These are phyloP conservation scores for Dryas alaskensis DNA, from an alignment of 306 rosid genomes.

Conservation along the genomic window DNA sequence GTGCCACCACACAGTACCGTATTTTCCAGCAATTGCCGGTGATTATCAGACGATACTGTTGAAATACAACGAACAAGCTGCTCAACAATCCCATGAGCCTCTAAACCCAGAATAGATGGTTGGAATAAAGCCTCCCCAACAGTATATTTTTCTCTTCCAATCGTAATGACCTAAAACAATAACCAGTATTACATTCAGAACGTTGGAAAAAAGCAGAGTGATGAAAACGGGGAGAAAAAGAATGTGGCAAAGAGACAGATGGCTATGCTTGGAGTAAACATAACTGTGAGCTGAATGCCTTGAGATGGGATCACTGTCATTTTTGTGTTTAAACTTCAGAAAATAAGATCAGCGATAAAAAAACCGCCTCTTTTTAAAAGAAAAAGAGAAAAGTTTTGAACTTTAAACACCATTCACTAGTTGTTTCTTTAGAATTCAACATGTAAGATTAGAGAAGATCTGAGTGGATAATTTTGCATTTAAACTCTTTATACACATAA, in stretches of 20 bases:
- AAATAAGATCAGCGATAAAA: too few relatives aligned
- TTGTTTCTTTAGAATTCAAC: background rate
- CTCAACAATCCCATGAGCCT: conserved; percentile 94
- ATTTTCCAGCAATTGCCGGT: conserved; percentile 84
- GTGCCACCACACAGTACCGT: conserved; percentile 94
- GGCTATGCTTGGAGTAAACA: background rate
- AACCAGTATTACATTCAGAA: conserved; percentile 20
- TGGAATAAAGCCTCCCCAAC: conserved; percentile 95
- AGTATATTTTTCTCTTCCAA: conserved; percentile 85
- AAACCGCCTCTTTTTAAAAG: too few relatives aligned
- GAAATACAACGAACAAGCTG: conserved; percentile 94
- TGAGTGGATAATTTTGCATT: background rate
- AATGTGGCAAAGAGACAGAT: background rate
- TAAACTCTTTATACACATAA: background rate
- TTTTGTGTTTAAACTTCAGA: background rate
- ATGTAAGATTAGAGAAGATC: background rate
- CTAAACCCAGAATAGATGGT: conserved; percentile 81
- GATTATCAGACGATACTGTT: conserved; percentile 89
- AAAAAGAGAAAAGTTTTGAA: background rate
- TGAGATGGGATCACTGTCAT: background rate
- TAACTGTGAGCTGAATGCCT: background rate
- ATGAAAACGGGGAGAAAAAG: background rate
- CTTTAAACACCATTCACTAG: too few relatives aligned
- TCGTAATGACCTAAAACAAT: conserved; percentile 66
- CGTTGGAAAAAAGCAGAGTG: background rate